These are phyloP conservation scores for Priceomyces melissophilus DNA, from an alignment of 805 yeast genomes.

Conservation along the genomic window DNA sequence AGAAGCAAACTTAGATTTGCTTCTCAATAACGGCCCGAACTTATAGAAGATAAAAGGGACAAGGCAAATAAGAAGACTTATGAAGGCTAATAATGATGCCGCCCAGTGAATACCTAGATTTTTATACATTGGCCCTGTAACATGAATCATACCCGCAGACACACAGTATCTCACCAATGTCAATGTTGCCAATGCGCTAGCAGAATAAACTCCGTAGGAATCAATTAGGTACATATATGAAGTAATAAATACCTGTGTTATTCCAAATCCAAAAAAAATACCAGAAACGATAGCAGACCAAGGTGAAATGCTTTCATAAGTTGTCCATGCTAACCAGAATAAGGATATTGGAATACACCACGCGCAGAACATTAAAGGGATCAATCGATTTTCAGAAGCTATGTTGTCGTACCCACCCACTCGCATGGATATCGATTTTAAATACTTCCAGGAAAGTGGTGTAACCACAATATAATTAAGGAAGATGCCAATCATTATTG, in stretches of 20 bases:
- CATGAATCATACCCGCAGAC: slow-evolving; percentile 2
- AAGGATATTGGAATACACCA: slow-evolving; percentile 49
- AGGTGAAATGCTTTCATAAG: slow-evolving; percentile 3
- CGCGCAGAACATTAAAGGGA: slow-evolving; percentile 3
- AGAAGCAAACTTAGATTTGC: neutral
- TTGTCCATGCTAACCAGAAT: slow-evolving; percentile 76
- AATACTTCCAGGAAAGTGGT: neutral
- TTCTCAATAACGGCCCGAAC: neutral
- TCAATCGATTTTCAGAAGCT: neutral
- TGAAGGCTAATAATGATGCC: slow-evolving; percentile 1
- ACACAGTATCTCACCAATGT: slow-evolving; percentile 4
- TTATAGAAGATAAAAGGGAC: neutral
- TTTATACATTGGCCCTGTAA: slow-evolving; percentile 2
- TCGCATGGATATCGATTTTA: neutral
- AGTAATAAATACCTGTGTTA: slow-evolving; percentile 5
- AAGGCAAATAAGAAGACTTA: neutral
- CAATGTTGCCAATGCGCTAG: slow-evolving; percentile 4
- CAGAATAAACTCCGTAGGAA: slow-evolving; percentile 4
- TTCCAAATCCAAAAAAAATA: slow-evolving; percentile 4
- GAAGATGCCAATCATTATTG: slow-evolving; percentile 2
- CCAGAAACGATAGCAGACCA: slow-evolving; percentile 4
- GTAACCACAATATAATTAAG: slow-evolving; percentile 1
- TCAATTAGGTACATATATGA: slow-evolving; percentile 13
- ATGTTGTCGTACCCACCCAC: neutral
- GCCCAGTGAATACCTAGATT: slow-evolving; percentile 3